Evolutionary conservation across 192 early-diverging fungal genomes (phyloP).

Genomic region (Entrophospora sp.): DNA sequence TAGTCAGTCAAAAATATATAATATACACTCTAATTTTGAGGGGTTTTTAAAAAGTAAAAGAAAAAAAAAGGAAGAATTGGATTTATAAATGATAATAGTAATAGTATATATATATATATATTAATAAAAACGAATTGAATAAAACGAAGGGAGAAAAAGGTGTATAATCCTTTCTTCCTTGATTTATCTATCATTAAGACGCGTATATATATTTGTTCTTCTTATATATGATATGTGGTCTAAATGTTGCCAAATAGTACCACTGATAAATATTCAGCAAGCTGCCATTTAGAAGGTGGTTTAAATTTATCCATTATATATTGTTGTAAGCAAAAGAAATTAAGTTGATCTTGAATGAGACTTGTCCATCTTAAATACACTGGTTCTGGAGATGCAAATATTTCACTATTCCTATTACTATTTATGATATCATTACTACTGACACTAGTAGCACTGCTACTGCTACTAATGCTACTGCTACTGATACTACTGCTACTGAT

Average conservation of each 20-base stretch:
- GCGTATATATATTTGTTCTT: no score
- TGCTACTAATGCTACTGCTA: not conserved
- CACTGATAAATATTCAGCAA: conserved; percentile 19
- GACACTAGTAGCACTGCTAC: not conserved
- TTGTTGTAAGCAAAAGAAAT: conserved; percentile 16
- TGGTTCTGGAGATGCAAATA: conserved; percentile 16
- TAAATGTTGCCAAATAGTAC: conserved; percentile 11
- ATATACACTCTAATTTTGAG: no score
- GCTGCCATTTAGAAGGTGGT: conserved; percentile 19
- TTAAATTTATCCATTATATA: conserved; percentile 22
- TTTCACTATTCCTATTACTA: not conserved
- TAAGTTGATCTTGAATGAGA: conserved; percentile 19
- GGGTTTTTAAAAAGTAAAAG: no score
- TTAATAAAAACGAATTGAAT: no score
- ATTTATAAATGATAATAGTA: no score
- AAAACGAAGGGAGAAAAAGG: no score
- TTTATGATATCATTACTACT: not conserved
- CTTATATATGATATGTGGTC: no score
- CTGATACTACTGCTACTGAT: not conserved
- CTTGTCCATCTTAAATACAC: conserved; percentile 18
- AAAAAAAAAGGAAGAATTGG: no score
- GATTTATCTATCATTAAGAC: no score
- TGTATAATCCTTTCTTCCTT: no score
- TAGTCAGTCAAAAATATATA: no score
- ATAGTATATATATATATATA: no score